Evolutionary conservation across 2,329 filamentous ascomycete genomes (phyloP).

Genomic region (Beauveria asiatica): DNA sequence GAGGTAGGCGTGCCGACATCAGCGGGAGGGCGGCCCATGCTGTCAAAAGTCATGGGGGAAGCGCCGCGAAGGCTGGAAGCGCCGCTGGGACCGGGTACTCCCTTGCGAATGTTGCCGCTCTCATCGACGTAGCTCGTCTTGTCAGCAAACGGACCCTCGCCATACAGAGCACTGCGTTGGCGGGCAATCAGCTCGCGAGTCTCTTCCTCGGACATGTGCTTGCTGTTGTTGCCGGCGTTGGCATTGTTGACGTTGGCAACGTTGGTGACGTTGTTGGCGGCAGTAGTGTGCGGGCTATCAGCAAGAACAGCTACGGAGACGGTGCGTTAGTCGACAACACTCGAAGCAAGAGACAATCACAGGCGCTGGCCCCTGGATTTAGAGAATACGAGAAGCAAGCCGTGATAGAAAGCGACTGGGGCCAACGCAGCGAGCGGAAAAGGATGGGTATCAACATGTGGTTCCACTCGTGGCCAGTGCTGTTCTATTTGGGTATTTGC

Average conservation of each 20-base stretch:
- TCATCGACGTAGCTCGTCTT: conserved; percentile 61
- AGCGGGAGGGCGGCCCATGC: conserved; percentile 33
- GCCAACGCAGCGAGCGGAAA: conserved; percentile 10
- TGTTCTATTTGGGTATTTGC: conserved; percentile 27
- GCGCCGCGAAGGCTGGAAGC: conserved; percentile 60
- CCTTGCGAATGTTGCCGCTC: conserved; percentile 51
- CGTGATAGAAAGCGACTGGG: conserved; percentile 10
- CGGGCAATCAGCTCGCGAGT: conserved; percentile 92
- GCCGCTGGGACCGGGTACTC: conserved; percentile 57
- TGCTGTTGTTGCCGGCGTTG: conserved; percentile 39
- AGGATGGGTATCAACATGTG: conserved; percentile 14
- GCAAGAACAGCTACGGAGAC: conserved; percentile 42
- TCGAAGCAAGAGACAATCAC: conserved; percentile 16
- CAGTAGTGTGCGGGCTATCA: conserved; percentile 28
- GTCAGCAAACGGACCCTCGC: conserved; percentile 63
- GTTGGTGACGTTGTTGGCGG: conserved; percentile 14
- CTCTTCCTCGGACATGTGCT: conserved; percentile 91
- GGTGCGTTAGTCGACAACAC: conserved; percentile 27
- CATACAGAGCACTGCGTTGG: conserved; percentile 90
- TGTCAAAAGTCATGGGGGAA: conserved; percentile 73
- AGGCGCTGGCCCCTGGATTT: neutral
- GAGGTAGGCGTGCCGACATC: conserved; percentile 33
- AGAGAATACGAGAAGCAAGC: conserved; percentile 7
- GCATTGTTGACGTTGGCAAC: neutral
- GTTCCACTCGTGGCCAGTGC: conserved; percentile 13